Evolutionary conservation across 345 rosid genomes (phyloP), one percentile per base, ranked within the genome.

Genomic region (Salix viminalis): DNA sequence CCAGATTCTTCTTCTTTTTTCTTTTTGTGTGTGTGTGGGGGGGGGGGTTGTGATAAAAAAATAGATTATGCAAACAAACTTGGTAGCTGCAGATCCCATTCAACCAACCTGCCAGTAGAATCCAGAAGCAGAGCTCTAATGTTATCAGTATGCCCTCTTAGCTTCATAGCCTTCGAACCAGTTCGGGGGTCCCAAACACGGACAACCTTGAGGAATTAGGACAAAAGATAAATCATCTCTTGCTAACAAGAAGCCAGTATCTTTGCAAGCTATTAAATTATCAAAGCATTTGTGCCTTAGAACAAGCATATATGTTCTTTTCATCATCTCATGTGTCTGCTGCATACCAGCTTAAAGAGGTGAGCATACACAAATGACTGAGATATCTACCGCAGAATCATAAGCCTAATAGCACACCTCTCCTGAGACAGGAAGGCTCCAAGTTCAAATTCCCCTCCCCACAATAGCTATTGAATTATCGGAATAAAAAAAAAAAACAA

Each of bases 101-200:
- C 52, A 82, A 86, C 87, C 60, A 80, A 91, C 99, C 97, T 90
- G 88, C 99, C 98, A 80, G 94, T 88, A 64, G 98, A 77, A 84
- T 96, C 99, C 81, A 96, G 79, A 80, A 96, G 98, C 76, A 96
- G 78, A 65, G 97, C 94, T 81, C 98, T 87, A 76, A 96, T 90
- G 75, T 96, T 96, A 85, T 96, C 99, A 9, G 93, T 91, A 79
- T 96, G 99, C 83, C 99, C 98, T 85, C 91, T 90, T 76, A 96
- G 82, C 87, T 96, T 96, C 98, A 94, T 92, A 78, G 90, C 90
- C 87, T 96, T 96, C 52, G 93, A 89, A 81, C 98, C 98, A 83
- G 91, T 89, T 79, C 99, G 89, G 61, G 99, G 97, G 82, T 96
- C 99, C 99, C 99, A 96, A 81, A 94, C 97, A 52, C 99, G 98